Base-by-base conservation (phyloP, 1,139 yeast genomes). In the Kodamaea sp. region DNA sequence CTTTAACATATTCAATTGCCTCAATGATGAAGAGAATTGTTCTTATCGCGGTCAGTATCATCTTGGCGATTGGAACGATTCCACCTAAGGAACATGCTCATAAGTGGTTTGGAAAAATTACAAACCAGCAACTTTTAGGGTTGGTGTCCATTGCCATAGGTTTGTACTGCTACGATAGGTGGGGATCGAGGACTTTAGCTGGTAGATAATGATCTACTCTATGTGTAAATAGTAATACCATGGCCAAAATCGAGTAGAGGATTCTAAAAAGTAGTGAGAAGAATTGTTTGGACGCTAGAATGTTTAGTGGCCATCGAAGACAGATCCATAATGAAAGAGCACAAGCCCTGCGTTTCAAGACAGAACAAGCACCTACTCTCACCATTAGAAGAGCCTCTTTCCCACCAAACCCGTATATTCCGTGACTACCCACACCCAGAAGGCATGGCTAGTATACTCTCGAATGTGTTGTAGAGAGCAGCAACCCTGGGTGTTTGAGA, bases 391-490 rank as follows among this genome's bases (percentile, higher is more conserved):
- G 29, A 30, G 38, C 16, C 41, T 35, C 41, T 19, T 29, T 36
- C 61, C 51, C 27, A 51, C 52, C 61, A 56, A 60, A 70, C 71
- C 73, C 70, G 70, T 55, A 56, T 46, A 38, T 49, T 61, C 73
- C 73, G 44, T 61, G 66, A 67, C 73, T 64, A 66, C 65, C 61
- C 61, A 34, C 48, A 46, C 41, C 44, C n/a, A 10, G 23, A 26
- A 24, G 28, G 37, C 39, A 42, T 38, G 57, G 53, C 63, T 63
- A 65, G 73, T 66, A 41, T 60, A 59, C 74, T 70, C 65, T 70
- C 51, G 76, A 53, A 67, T 66, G 70, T 57, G 75, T 70, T 70
- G 76, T 70, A 70, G 76, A 70, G 76, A 70, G 76, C 67, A 55
- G 50, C 64, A 62, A 57, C 51, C 68, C 69, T 70, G 57, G 65